A percentile compares a stretch with the other conserved stretches of the same genome.
phyloP scores from a whole-genome alignment of 495 filamentous ascomycete genomes.

The Trichoderma gamsii region DNA sequence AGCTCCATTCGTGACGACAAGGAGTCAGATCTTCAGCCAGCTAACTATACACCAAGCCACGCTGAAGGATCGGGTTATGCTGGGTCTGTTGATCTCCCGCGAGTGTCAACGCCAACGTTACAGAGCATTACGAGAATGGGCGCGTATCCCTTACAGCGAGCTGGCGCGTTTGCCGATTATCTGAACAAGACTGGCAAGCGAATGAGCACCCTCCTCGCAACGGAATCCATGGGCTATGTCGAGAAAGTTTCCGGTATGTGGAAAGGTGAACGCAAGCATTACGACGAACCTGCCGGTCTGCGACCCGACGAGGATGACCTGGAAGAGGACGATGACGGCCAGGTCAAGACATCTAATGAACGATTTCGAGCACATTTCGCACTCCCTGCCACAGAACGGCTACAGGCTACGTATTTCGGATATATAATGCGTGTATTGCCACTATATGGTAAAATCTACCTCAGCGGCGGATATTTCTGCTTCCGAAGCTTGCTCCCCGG shows the following conservation, averaged over 20 bases:
- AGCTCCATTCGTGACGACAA: slow-evolving; percentile 25
- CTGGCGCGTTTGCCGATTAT: slow-evolving; percentile 77
- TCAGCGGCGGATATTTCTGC: slow-evolving; percentile 84
- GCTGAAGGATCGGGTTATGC: slow-evolving; percentile 24
- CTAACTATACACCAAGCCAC: slow-evolving; percentile 29
- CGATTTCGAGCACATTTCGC: slow-evolving; percentile 89
- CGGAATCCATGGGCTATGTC: slow-evolving; percentile 94
- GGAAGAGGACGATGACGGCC: slow-evolving; percentile 56
- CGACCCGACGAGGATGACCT: slow-evolving; percentile 54
- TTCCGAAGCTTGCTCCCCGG: slow-evolving; percentile 88
- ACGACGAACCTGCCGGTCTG: slow-evolving; percentile 66
- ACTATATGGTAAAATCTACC: slow-evolving; percentile 94
- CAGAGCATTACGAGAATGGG: slow-evolving; percentile 70
- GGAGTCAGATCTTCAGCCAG: background rate
- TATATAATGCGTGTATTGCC: slow-evolving; percentile 83
- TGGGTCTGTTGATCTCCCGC: background rate
- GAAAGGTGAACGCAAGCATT: slow-evolving; percentile 85
- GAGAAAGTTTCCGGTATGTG: slow-evolving; percentile 98
- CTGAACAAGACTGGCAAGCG: slow-evolving; percentile 65
- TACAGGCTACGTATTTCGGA: slow-evolving; percentile 89
- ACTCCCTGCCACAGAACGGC: slow-evolving; percentile 70
- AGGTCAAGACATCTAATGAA: slow-evolving; percentile 55
- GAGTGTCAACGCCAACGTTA: slow-evolving; percentile 49
- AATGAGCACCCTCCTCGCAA: slow-evolving; percentile 81
- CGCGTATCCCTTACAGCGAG: slow-evolving; percentile 76